Base-by-base conservation (phyloP, 1,139 yeast genomes). In the Candida sojae region DNA sequence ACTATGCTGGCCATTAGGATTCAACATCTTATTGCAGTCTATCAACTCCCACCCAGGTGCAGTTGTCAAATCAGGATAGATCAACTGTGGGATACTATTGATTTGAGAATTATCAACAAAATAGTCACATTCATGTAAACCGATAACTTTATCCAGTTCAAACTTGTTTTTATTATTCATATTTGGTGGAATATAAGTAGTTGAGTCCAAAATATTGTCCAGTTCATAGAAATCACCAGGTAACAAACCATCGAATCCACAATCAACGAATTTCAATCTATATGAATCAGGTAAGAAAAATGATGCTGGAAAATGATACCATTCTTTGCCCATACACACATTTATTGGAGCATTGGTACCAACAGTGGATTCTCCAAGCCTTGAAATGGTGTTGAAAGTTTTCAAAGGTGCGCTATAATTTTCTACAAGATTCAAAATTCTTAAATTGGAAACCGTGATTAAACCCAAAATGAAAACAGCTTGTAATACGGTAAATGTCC, bases 281-380 rank as follows among this genome's bases (percentile, higher is more conserved):
- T 79, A 69, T 33, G 78, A 74, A 21, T 72, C 69, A 2, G 88
- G 86, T 25, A 92, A 69, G 61, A 91, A 88, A 63, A 91, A 87
- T 0, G 97, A 91, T 1, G 88, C 84, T 10, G 98, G 97, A 67
- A 73, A 92, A 60, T 93, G 88, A 60, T 90, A 90, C 97, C 98
- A 92, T 68, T 93, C 98, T 51, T 96, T 80, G 2, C 97, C 97
- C 23, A 88, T 77, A 63, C 98, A 93, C 0, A 92, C 85, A 55
- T 82, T 85, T 6, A 37, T 26, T 26, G 29, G 33, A 7, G 29
- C 3, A 6, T 23, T 42, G 36, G 23, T 40, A 17, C 3, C 21
- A 17, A 17, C 3, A 32, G 43, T 52, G 45, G 6, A 55, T 7
- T 30, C 25, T 21, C 50, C 55, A 12, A 45, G 43, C 13, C 38